These are phyloP conservation scores for Arctostaphylos glauca DNA, from an alignment of 148 eudicot species.

Conservation along the genomic window DNA sequence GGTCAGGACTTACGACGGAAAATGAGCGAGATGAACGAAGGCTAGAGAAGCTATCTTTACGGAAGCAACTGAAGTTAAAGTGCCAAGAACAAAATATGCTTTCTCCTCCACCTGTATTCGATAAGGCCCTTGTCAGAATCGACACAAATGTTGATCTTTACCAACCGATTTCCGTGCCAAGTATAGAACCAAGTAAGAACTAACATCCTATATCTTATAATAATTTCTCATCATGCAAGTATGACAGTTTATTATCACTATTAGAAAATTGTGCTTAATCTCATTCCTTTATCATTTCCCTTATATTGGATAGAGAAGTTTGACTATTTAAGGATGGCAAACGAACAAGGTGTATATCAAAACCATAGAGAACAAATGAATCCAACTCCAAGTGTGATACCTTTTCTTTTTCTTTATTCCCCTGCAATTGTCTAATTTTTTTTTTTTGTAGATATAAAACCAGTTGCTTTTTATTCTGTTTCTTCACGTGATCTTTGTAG, in stretches of 20 bases:
- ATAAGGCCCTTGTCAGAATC: constrained; percentile 34
- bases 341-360: not conserved
- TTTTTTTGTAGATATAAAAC: not conserved
- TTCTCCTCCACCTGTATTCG: constrained; percentile 29
- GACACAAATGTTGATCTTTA: constrained; percentile 35
- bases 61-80: constrained; percentile 79
- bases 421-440: not conserved
- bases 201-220: not conserved
- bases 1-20: constrained; percentile 54
- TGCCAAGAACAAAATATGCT: constrained; percentile 54
- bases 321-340: not conserved
- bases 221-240: not conserved
- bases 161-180: constrained; percentile 37
- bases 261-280: not conserved
- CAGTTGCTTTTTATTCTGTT: not conserved
- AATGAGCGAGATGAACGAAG: constrained; percentile 59
- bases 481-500: not conserved
- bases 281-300: not conserved
- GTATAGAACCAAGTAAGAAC: constrained; percentile 43
- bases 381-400: not conserved
- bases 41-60: constrained; percentile 73
- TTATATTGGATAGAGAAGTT: not conserved
- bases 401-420: not conserved
- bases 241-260: not conserved
- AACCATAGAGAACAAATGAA: not conserved